phyloP scores from a whole-genome alignment of 768 basidiomycete genomes.

The Pulveroboletus sp. region DNA sequence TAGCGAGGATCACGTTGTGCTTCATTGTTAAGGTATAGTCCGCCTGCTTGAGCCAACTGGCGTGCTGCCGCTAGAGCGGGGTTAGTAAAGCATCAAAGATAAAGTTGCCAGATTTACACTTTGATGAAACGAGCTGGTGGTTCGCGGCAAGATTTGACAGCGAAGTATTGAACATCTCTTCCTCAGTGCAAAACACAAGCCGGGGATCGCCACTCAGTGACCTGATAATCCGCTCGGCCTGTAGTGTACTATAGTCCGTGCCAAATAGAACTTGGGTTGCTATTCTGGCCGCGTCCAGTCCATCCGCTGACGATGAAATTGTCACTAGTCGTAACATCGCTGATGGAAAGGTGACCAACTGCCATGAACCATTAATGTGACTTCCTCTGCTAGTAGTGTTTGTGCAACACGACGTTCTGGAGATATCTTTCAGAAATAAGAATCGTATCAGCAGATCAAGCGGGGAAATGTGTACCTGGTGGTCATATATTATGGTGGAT shows the following conservation, averaged over 20 bases:
- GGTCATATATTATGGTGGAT: constrained; percentile 50
- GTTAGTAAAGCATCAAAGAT: constrained; percentile 5
- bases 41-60: constrained; percentile 58
- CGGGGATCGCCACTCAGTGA: constrained; percentile 68
- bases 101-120: constrained; percentile 44
- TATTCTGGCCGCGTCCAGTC: constrained; percentile 40
- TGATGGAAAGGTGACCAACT: constrained; percentile 32
- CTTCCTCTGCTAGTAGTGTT: constrained; percentile 51
- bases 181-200: constrained; percentile 48
- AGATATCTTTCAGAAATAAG: constrained; percentile 16
- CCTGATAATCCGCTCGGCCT: constrained; percentile 51
- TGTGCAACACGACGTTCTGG: constrained; percentile 49
- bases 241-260: constrained; percentile 39
- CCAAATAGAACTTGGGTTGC: constrained; percentile 47
- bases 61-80: constrained; percentile 57
- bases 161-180: constrained; percentile 51
- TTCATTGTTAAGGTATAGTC: constrained; percentile 69
- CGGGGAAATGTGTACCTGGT: constrained; percentile 44
- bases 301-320: constrained; percentile 31
- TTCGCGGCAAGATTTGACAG: constrained; percentile 61
- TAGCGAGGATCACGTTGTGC: constrained; percentile 50
- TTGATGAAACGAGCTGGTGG: constrained; percentile 59
- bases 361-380: constrained; percentile 60
- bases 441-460: neutral
- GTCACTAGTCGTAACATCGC: neutral